These are phyloP conservation scores for Acanthamoeba lenticulata DNA, from an alignment of 208 protist species.

Conservation along the genomic window DNA sequence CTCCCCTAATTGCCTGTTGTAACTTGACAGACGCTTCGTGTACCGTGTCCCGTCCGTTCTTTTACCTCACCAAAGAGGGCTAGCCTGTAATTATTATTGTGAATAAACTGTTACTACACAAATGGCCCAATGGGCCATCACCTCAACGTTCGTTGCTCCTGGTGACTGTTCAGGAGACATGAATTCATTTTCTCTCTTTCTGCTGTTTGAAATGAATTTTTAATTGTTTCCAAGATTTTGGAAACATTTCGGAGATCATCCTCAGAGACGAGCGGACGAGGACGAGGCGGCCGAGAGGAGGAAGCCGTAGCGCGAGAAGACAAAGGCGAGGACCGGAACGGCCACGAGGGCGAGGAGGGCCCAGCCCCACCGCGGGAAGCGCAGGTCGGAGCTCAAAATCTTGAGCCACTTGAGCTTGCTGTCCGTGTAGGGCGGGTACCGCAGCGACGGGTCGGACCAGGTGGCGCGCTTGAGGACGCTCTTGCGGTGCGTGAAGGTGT, in stretches of 20 bases:
- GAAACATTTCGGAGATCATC: too few relatives aligned
- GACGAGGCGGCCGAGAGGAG: background rate
- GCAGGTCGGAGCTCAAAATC: background rate
- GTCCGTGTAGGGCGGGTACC: slow-evolving; percentile 71
- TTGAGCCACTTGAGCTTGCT: slow-evolving; percentile 62
- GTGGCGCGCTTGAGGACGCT: background rate
- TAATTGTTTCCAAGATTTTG: too few relatives aligned
- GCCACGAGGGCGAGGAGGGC: background rate
- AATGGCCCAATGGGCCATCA: too few relatives aligned
- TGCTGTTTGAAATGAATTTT: too few relatives aligned
- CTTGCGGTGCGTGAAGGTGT: slow-evolving; percentile 29
- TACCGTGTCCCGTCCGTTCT: too few relatives aligned
- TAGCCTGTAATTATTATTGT: too few relatives aligned
- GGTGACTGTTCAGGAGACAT: too few relatives aligned
- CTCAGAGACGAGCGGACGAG: background rate
- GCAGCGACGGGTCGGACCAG: slow-evolving; percentile 47
- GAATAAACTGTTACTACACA: too few relatives aligned
- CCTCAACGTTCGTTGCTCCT: too few relatives aligned
- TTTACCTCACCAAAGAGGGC: too few relatives aligned
- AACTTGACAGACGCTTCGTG: too few relatives aligned
- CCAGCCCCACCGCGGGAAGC: background rate
- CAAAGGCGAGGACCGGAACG: background rate
- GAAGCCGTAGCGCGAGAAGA: slow-evolving; percentile 40
- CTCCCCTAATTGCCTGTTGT: background rate
- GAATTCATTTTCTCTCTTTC: too few relatives aligned